A percentile compares a stretch with the other conserved stretches of the same genome.
These are phyloP conservation scores for Cryptococcus amylolentus DNA, from an alignment of 1,284 basidiomycete species.

Conservation along the genomic window DNA sequence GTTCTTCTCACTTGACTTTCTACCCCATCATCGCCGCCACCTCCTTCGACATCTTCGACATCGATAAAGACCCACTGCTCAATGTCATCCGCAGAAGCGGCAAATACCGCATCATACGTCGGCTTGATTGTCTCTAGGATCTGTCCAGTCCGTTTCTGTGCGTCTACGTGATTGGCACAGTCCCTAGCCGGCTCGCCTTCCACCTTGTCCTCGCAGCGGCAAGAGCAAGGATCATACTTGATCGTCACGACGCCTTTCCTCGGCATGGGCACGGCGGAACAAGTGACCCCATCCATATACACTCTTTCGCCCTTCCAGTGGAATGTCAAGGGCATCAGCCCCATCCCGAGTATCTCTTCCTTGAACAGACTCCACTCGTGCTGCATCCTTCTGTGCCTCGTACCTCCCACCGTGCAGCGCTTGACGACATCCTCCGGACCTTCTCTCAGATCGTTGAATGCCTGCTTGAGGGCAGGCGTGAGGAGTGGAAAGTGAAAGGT, in stretches of 20 bases:
- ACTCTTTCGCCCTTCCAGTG: background rate
- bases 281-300: background rate
- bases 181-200: background rate
- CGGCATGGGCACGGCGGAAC: background rate
- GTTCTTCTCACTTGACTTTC: background rate
- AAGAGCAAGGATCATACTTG: background rate
- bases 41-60: background rate
- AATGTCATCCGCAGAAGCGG: background rate
- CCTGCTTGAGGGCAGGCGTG: background rate
- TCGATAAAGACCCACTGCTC: constrained; percentile 1
- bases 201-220: background rate
- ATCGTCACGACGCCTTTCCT: background rate
- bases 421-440: background rate
- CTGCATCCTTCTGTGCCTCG: background rate
- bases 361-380: constrained; percentile 4
- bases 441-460: background rate
- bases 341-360: background rate
- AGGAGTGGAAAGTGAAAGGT: constrained; percentile 1
- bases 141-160: background rate
- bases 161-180: background rate
- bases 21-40: background rate
- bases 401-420: background rate
- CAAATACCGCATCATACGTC: background rate
- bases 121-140: constrained; percentile 3
- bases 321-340: background rate